phyloP scores from a whole-genome alignment of 2,329 filamentous ascomycete species.

The Trichophyton rubrum region DNA sequence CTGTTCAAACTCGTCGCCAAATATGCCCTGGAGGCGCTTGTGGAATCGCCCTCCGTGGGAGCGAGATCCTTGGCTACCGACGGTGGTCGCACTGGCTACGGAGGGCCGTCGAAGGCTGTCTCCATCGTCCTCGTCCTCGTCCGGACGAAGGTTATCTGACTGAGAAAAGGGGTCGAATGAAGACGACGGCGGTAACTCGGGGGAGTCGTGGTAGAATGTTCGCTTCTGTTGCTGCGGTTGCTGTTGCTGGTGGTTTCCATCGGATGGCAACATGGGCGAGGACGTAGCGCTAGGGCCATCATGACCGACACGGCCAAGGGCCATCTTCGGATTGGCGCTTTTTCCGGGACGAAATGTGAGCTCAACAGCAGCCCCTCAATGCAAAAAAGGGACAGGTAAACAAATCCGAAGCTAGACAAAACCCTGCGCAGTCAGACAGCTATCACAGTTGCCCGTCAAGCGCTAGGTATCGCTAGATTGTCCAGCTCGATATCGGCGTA shows the following conservation, averaged over 20 bases:
- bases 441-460: not conserved
- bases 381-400: not conserved
- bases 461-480: not conserved
- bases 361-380: not conserved
- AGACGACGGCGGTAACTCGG: conserved; percentile 42
- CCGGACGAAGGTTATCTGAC: conserved; percentile 7
- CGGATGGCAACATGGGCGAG: conserved; percentile 1
- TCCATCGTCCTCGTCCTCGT: conserved; percentile 31
- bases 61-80: conserved; percentile 62
- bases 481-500: not conserved
- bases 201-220: conserved; percentile 10
- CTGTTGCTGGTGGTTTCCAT: conserved; percentile 1
- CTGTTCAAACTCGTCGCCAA: conserved; percentile 55
- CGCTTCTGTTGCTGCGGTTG: too few relatives aligned
- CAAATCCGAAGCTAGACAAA: not conserved
- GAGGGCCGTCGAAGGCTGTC: conserved; percentile 67
- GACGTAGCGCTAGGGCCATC: conserved; percentile 4
- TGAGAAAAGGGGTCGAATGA: conserved; percentile 44
- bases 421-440: not conserved
- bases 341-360: not conserved
- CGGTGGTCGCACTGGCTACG: conserved; percentile 66
- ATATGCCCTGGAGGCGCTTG: conserved; percentile 76
- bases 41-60: conserved; percentile 50
- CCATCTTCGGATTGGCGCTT: conserved; percentile 2
- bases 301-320: not conserved